These are phyloP conservation scores for Bipolaris gigantea DNA, from an alignment of 2,329 filamentous ascomycete genomes.

Conservation along the genomic window DNA sequence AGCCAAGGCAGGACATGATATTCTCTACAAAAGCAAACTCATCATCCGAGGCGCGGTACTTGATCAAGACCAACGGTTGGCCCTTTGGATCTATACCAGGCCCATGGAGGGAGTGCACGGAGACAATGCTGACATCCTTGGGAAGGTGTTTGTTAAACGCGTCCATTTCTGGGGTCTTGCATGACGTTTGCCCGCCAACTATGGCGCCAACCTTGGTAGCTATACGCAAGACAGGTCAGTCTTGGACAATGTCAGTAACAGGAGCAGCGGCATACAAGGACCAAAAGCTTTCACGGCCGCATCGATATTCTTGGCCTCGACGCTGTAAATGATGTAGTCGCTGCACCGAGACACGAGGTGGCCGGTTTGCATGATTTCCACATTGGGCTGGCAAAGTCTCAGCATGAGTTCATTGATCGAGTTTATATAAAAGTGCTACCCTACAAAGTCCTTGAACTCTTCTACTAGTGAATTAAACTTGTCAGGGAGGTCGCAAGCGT, in stretches of 20 bases:
- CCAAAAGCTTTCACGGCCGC: slow-evolving; percentile 85
- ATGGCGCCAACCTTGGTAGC: slow-evolving; percentile 94
- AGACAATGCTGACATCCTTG: slow-evolving; percentile 86
- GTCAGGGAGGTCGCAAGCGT: slow-evolving; percentile 91
- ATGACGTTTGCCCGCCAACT: slow-evolving; percentile 96
- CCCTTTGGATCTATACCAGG: slow-evolving; percentile 84
- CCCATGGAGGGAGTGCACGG: slow-evolving; percentile 94
- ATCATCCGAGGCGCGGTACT: slow-evolving; percentile 80
- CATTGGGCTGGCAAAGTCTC: slow-evolving; percentile 64
- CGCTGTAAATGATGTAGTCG: slow-evolving; percentile 99
- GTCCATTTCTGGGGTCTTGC: slow-evolving; percentile 93
- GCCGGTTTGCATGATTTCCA: slow-evolving; percentile 91
- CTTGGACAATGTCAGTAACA: slow-evolving; percentile 3
- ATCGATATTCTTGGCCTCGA: slow-evolving; percentile 90
- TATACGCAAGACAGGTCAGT: slow-evolving; percentile 45
- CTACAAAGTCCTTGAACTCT: slow-evolving; percentile 88
- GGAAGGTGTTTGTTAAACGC: slow-evolving; percentile 92
- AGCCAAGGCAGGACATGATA: slow-evolving; percentile 80
- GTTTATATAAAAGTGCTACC: slow-evolving; percentile 51
- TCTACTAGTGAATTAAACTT: slow-evolving; percentile 78
- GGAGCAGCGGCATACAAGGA: slow-evolving; percentile 70
- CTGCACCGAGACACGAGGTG: slow-evolving; percentile 93
- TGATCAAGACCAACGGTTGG: slow-evolving; percentile 91
- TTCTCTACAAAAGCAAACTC: slow-evolving; percentile 77
- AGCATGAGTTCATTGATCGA: slow-evolving; percentile 44